Evolutionary conservation across 2,329 filamentous ascomycete species (phyloP).

Genomic region (Cladosporium sp.): DNA sequence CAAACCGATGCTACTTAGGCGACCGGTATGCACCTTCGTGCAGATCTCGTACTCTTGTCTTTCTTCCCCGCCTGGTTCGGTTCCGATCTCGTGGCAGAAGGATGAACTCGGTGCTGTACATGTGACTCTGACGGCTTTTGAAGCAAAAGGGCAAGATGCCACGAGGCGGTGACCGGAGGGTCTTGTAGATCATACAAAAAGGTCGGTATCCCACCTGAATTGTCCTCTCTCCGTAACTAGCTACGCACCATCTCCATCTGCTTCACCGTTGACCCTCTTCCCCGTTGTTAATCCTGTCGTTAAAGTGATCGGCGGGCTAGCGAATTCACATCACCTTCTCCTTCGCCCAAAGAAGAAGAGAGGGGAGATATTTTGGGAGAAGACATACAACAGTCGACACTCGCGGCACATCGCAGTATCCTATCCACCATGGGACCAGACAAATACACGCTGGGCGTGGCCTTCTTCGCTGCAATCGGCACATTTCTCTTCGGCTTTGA

Average conservation of each 20-base stretch:
- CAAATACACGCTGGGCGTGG: conserved; percentile 54
- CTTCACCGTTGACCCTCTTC: not conserved
- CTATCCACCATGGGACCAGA: not conserved
- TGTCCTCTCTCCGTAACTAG: not conserved
- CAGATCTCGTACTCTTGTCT: conserved; percentile 15
- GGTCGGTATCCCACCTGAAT: not conserved
- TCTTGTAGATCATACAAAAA: conserved; percentile 11
- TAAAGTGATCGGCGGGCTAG: not conserved
- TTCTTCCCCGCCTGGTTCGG: conserved; percentile 14
- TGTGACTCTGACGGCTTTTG: conserved; percentile 2
- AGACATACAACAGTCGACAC: not conserved
- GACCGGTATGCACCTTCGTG: conserved; percentile 5
- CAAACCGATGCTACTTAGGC: not conserved
- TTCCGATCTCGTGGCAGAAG: conserved; percentile 10
- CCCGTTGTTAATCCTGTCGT: not conserved
- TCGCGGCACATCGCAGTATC: not conserved
- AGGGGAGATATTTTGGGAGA: not conserved
- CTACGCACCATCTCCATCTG: not conserved
- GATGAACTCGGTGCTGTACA: not conserved
- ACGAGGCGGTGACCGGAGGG: not conserved
- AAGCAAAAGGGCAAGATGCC: not conserved
- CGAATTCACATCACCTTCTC: not conserved
- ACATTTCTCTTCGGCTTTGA: conserved; percentile 63
- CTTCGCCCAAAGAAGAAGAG: not conserved
- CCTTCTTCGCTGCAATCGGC: conserved; percentile 59